Base-by-base conservation (phyloP, 2,329 filamentous ascomycete species). In the Nemania sp. region DNA sequence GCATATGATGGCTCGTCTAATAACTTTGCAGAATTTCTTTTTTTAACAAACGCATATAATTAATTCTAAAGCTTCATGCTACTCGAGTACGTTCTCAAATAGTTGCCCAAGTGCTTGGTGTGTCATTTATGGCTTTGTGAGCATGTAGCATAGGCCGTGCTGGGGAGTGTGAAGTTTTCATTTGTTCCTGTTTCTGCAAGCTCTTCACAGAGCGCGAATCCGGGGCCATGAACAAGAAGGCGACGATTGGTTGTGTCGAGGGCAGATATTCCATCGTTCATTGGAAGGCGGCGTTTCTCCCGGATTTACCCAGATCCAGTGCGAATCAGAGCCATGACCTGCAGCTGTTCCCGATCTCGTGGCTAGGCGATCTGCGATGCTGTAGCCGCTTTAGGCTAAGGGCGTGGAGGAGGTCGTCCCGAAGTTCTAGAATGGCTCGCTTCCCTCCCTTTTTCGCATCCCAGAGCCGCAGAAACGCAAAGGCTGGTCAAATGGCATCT, bases 271-370 rank as follows among this genome's bases (percentile, higher is more conserved):
- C 28, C 39, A 30, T 34, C n/a, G n/a, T n/a, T n/a, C n/a, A n/a
- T n/a, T 60, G 57, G 57, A 57, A 54, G 44, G 51, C 19, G 31
- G 44, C 33, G 41, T 52, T 60, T 61, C 51, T 57, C 52, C 59
- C 56, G 56, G 42, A 60, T 61, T 61, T 61, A 60, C 15, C 59
- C 59, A 61, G 42, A 61, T 49, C 23, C 48, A 49, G 22, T 43
- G 33, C 40, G 28, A n/a, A 36, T 15, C 15, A 15, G 8, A 8
- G 5, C 14, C 4, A 36, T 15, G 8, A 15, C 31, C 31, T 12
- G 37, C n/a, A 39, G 22, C 20, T 14, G 3, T 4, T n/a, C 37
- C 37, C 37, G 47, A 19, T 19, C 40, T 22, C 40, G 45, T 54
- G 42, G 45, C 44, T 57, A 34, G 41, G 12, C 6, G 23, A 17